Evolutionary conservation across 352 stramenopile genomes (phyloP).

Genomic region (Globisporangium radiosum): DNA sequence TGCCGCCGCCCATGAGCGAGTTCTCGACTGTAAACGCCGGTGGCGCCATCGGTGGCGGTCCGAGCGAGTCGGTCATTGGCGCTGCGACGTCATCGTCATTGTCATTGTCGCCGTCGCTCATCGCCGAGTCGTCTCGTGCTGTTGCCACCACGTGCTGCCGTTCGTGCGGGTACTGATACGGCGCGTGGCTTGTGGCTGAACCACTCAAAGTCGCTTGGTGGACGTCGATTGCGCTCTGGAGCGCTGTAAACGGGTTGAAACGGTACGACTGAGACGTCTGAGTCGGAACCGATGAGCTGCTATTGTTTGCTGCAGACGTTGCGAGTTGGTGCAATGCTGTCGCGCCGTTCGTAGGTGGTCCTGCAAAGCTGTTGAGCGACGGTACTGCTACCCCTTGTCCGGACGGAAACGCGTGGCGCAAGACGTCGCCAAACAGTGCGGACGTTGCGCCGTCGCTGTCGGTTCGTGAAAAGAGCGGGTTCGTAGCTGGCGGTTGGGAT

Average conservation of each 20-base stretch:
- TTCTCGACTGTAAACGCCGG: constrained; percentile 65
- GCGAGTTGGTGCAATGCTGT: constrained; percentile 47
- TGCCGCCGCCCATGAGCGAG: constrained; percentile 79
- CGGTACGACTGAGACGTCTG: constrained; percentile 17
- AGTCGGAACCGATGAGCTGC: constrained; percentile 8
- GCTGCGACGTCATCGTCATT: neutral
- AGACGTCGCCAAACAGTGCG: constrained; percentile 34
- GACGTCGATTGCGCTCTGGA: constrained; percentile 53
- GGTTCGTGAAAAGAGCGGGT: constrained; percentile 50
- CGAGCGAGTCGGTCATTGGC: constrained; percentile 24
- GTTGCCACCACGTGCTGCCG: constrained; percentile 5
- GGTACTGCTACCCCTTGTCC: constrained; percentile 10
- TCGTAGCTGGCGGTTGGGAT: constrained; percentile 20
- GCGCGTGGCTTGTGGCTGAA: neutral
- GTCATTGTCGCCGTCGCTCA: constrained; percentile 11
- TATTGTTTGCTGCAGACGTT: constrained; percentile 20
- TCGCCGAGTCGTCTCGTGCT: constrained; percentile 6
- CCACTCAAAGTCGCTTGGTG: constrained; percentile 11
- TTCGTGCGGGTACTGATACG: constrained; percentile 13
- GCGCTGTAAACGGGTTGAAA: constrained; percentile 54
- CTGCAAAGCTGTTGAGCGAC: constrained; percentile 17
- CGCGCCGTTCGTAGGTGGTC: neutral
- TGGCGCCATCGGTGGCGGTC: constrained; percentile 46
- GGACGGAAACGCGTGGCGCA: constrained; percentile 36
- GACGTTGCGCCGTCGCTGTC: constrained; percentile 41